Base-by-base conservation (phyloP, 768 basidiomycete species). In the Tulasnella sp. region DNA sequence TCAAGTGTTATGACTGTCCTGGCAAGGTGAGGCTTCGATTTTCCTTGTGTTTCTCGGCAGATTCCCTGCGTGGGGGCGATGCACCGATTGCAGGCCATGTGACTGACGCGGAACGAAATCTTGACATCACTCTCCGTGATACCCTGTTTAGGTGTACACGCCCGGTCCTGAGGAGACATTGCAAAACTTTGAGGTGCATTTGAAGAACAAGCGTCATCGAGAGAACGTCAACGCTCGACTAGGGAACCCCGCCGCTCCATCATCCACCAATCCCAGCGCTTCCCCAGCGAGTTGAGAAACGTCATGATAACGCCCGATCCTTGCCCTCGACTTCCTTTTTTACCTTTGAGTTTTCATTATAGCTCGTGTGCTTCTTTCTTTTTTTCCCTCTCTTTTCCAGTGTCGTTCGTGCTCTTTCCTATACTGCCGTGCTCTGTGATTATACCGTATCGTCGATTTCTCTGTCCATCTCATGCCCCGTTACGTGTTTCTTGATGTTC, bases 1-100 rank as follows among this genome's bases (percentile, higher is more conserved):
- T 96, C 78, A 94, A 90, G 79, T 97, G 94, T 79, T 78, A 88
- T 75, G 94, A 97, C 79, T 95, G 94, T 80, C 94, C 94, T 75
- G 94, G 94, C 77, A 96, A 95, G 86, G 94, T 93, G 74, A 34
- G 84, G 72, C 14, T n/a, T 17, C 59, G 39, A 52, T 41, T 32
- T 19, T 40, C 40, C 29, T 40, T 62, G 26, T 62, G n/a, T 41
- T 64, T 39, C 37, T 72, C 32, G 22, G 37, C 2, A 62, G 47
- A n/a, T 32, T 47, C 35, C 35, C n/a, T 52, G 67, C 39, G 17
- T 69, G 39, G 67, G 16, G 52, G 52, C 52, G 52, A 59, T 59
- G 52, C 52, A 59, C 8, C n/a, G 22, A 26, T 29, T 3, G 11
- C 19, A 29, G 52, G 26, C 9, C 52, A 59, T 59, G 52, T 59